These are phyloP conservation scores for Boletellus sp. DNA, from an alignment of 768 basidiomycete species.

Conservation along the genomic window DNA sequence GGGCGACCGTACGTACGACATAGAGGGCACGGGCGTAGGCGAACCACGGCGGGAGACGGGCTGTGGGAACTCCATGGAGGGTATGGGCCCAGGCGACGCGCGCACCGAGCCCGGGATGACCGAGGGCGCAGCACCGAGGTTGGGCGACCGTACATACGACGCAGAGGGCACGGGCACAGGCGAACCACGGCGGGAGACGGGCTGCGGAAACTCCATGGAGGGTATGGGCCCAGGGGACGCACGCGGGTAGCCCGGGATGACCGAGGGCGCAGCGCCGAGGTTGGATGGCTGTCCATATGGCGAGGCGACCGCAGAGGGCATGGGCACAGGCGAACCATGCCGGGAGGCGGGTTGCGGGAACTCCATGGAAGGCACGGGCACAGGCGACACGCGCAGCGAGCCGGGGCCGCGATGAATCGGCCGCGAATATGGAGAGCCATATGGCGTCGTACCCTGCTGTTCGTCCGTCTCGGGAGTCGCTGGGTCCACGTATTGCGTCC, in stretches of 20 bases:
- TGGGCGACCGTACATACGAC: conserved; percentile 7
- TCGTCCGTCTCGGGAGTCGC: conserved; percentile 18
- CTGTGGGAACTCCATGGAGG: too few relatives aligned
- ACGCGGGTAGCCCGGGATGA: background rate
- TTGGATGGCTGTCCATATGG: conserved; percentile 7
- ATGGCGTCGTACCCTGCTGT: conserved; percentile 13
- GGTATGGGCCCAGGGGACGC: background rate
- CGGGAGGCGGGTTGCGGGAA: background rate
- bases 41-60: background rate
- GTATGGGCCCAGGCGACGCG: background rate
- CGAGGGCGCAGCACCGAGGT: background rate
- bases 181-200: background rate
- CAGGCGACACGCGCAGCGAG: conserved; percentile 4
- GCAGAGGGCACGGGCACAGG: background rate
- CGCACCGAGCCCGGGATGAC: background rate
- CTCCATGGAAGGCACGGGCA: background rate
- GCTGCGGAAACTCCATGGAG: too few relatives aligned
- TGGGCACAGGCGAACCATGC: background rate
- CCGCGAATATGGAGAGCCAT: conserved; percentile 15
- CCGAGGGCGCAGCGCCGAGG: background rate
- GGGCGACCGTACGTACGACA: conserved; percentile 6
- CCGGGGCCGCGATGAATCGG: background rate
- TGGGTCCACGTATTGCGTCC: conserved; percentile 15
- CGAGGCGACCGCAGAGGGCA: background rate
- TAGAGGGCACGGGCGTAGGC: background rate